Base-by-base conservation (phyloP, 2,329 filamentous ascomycete species). In the Fusarium sp. region DNA sequence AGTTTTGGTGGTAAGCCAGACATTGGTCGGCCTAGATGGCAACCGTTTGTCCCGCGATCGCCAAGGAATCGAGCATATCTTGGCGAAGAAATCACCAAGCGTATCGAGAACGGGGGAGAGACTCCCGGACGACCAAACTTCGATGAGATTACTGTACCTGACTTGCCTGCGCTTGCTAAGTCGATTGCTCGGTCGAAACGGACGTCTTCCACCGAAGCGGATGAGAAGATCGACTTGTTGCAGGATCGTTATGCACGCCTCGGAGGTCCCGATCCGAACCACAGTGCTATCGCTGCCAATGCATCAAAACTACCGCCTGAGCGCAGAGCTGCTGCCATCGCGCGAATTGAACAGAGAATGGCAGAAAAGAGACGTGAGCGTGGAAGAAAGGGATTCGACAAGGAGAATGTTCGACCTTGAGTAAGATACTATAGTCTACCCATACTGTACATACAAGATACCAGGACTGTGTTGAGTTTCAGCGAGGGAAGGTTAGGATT, bases 241-340 rank as follows among this genome's bases (percentile, higher is more conserved):
- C 79, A 81, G 48, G 79, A 83, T 63, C 80, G 78, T 13, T 86
- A 84, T 67, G 81, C 81, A 11, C 80, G 81, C 11, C 77, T 86
- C 2, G 84, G 83, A 9, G 81, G 77, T 2, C 77, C 80, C 7
- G 78, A 81, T 9, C 52, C 66, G 23, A 77, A 80, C 30, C 74
- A 74, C 50, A 73, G 68, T 58, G 69, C 80, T 28, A 75, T 79
- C 53, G 65, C 78, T 28, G 79, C 75, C 23, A 83, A 83, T 52
- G 76, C 79, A 7, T 80, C 83, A 7, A 82, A 81, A 61, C 73
- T 89, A 14, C 81, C 86, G 11, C 82, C 84, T 6, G 84, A 86
- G 52, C 81, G 87, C 34, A 81, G 82, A 46, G 84, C 85, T 9
- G 86, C 86, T 2, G 87, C 86, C 13, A 80, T 87, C 53, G 87